Evolutionary conservation across 1,284 basidiomycete genomes (phyloP), one percentile per base, ranked within the genome.

Genomic region (Trichosporon sp.): DNA sequence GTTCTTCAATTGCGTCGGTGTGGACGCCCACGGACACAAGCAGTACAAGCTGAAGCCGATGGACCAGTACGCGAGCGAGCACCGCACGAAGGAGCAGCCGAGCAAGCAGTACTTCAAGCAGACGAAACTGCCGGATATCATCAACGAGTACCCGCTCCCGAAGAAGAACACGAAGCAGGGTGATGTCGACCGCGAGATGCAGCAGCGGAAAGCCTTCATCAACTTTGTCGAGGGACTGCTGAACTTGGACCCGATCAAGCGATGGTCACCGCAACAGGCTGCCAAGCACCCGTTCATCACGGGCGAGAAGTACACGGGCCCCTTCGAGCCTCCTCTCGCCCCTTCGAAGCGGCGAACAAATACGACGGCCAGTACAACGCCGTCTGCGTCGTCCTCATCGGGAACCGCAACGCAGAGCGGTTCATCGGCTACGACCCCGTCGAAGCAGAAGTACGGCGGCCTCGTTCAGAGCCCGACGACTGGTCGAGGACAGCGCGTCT

Each of bases 91-190:
- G 76, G 96, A 99, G 82, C 95, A 97, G 81, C 95, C 96, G 0
- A 95, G 94, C 77, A 98, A 99, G 84, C 95, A 98, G 84, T 99
- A 99, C 84, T 99, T 99, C 87, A 94, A 95, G 82, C 94, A 95
- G 56, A 94, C 90, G 16, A 92, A 93, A 21, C 85, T 99, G 65
- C 94, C 93, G 4, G 96, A 99, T 73, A 97, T 99, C 79, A 92
- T 99, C 83, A 94, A 94, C 83, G 92, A 92, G 70, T 96, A 97
- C 70, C 94, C 96, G 21, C 91, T 96, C 87, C 91, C 93, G 21
- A 85, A 88, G 70, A 88, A 90, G 77, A 90, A 90, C 68, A 88
- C 93, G 74, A 92, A 92, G 78, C 88, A 89, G 70, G 89, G 91
- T 54, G 97, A 99, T 80, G 86, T 96, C 75, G 95, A 98, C 77